phyloP scores from a whole-genome alignment of 768 basidiomycete species.

The Tulasnella calospora region DNA sequence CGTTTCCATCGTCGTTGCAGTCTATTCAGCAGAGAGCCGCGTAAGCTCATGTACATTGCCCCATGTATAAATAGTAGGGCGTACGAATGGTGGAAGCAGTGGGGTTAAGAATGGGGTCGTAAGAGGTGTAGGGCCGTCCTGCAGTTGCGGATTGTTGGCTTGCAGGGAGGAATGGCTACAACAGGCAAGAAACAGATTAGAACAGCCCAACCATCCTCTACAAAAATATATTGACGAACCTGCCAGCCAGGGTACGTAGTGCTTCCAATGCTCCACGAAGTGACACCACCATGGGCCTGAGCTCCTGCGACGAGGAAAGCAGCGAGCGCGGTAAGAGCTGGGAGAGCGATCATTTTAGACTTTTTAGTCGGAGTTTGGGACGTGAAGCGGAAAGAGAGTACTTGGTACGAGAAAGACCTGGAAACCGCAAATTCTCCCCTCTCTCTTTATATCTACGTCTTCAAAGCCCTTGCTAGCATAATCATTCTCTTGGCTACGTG shows the following conservation, averaged over 20 bases:
- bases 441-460: background rate
- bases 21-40: background rate
- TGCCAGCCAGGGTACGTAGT: constrained; percentile 26
- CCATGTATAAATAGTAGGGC: background rate
- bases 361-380: background rate
- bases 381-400: background rate
- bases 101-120: constrained; percentile 23
- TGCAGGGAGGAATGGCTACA: constrained; percentile 6
- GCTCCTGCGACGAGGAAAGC: constrained; percentile 13
- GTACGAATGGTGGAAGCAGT: constrained; percentile 22
- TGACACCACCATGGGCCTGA: constrained; percentile 27
- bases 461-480: background rate
- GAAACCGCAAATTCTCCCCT: background rate
- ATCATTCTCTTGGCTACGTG: background rate
- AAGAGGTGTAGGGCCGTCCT: constrained; percentile 21
- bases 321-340: constrained; percentile 13
- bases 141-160: constrained; percentile 14
- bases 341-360: constrained; percentile 5
- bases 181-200: background rate
- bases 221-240: background rate
- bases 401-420: background rate
- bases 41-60: background rate
- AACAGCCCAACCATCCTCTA: background rate
- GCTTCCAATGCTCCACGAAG: constrained; percentile 13
- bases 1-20: constrained; percentile 26